A percentile compares a stretch with the other conserved stretches of the same genome.
Evolutionary conservation across 2,329 filamentous ascomycete species (phyloP).

Genomic region (Sporothrix brasiliensis): DNA sequence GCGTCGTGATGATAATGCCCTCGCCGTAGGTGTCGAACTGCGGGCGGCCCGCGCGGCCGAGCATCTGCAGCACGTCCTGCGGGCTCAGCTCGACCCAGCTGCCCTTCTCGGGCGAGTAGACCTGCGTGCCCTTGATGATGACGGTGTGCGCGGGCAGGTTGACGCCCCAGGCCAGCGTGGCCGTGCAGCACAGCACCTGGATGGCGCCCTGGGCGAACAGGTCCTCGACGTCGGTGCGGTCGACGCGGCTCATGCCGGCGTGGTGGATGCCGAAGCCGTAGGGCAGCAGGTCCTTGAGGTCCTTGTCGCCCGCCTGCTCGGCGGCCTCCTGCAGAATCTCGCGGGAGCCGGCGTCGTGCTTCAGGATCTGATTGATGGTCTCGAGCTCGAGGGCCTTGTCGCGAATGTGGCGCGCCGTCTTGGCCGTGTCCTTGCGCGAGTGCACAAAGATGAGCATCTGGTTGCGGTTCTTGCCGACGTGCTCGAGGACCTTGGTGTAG

Average conservation of each 20-base stretch:
- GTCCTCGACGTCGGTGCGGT: slow-evolving; percentile 92
- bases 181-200: slow-evolving; percentile 94
- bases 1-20: slow-evolving; percentile 97
- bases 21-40: slow-evolving; percentile 98
- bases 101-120: slow-evolving; percentile 98
- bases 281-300: slow-evolving; percentile 90
- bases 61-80: slow-evolving; percentile 97
- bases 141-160: slow-evolving; percentile 97
- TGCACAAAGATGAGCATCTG: slow-evolving; percentile 99
- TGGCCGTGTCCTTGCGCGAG: slow-evolving; percentile 95
- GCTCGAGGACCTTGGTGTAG: slow-evolving; percentile 95
- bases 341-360: slow-evolving; percentile 86
- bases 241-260: slow-evolving; percentile 93
- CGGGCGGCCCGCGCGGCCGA: slow-evolving; percentile 92
- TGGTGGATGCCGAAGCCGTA: slow-evolving; percentile 99
- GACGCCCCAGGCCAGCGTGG: slow-evolving; percentile 98
- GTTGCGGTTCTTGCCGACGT: slow-evolving; percentile 88
- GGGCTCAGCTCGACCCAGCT: slow-evolving; percentile 98
- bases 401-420: slow-evolving; percentile 92
- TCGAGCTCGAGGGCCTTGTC: slow-evolving; percentile 98
- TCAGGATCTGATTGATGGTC: slow-evolving; percentile 92
- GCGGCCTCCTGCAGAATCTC: slow-evolving; percentile 87
- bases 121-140: slow-evolving; percentile 97
- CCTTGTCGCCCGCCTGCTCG: slow-evolving; percentile 77
- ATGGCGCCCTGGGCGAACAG: slow-evolving; percentile 89